Evolutionary conservation across 2,329 filamentous ascomycete genomes (phyloP), one percentile per base, ranked within the genome.

Genomic region (Alternaria sp.): DNA sequence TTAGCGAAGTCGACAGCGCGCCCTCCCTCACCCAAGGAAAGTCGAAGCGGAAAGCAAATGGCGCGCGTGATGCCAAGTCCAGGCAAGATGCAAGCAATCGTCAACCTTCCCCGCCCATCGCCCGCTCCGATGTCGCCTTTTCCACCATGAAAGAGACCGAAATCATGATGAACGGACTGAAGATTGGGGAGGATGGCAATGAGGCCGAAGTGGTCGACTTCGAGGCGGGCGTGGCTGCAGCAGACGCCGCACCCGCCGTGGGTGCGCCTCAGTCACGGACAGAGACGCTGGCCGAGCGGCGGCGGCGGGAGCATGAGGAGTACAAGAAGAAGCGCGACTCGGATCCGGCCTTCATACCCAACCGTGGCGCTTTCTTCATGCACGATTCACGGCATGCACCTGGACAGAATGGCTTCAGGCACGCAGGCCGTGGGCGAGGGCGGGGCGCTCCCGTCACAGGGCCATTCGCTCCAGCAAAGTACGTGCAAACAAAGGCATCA

Each of bases 331-430:
- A 92, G 78, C 87, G 92, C 69, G 93, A 96, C 75, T 89, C 92
- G 70, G 93, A 97, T 77, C 94, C 94, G 36, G 89, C 94, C 11
- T 97, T 97, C 80, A 94, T 97, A 56, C 94, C 95, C 54, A 97
- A 96, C 74, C 86, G 94, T 67, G 95, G 95, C 60, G 90, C 92
- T 63, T 98, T 98, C 83, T 98, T 97, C 82, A 93, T 98, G 88
- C 94, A 98, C 79, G 95, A 98, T 76, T 92, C 95, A 73, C 88
- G 93, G 63, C 87, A 91, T 57, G 90, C 90, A n/a, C 87, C 89
- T 44, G 88, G 89, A 66, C 86, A 89, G 54, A 94, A 94, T 79
- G 91, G 91, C 54, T 93, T 94, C 79, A 85, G 91, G 58, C 87
- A 89, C 43, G 86, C 86, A 32, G 85, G 89, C 78, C 89, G 88